These are phyloP conservation scores for Hyaloscypha bicolor DNA, from an alignment of 495 filamentous ascomycete species.

Conservation along the genomic window DNA sequence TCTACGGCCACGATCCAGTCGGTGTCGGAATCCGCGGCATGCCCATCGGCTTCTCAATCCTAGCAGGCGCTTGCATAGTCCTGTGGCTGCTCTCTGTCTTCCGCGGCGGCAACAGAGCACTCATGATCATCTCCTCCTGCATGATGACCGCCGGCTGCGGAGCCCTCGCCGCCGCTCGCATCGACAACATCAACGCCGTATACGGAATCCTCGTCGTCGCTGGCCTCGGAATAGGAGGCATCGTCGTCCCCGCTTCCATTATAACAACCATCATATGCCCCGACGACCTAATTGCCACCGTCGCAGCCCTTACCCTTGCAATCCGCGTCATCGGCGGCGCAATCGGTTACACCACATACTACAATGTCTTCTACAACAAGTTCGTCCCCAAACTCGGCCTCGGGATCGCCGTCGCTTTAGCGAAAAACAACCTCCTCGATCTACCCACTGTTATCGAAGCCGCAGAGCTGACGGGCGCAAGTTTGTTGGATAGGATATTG, in stretches of 20 bases:
- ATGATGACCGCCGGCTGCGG: slow-evolving; percentile 75
- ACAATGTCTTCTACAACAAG: slow-evolving; percentile 72
- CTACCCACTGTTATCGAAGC: slow-evolving; percentile 42
- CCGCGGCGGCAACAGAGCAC: slow-evolving; percentile 62
- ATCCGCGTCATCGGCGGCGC: slow-evolving; percentile 72
- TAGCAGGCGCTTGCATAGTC: slow-evolving; percentile 63
- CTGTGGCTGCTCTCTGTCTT: slow-evolving; percentile 62
- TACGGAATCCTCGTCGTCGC: slow-evolving; percentile 66
- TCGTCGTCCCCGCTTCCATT: slow-evolving; percentile 71
- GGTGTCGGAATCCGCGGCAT: slow-evolving; percentile 68
- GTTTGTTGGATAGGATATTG: slow-evolving; percentile 54
- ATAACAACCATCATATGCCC: slow-evolving; percentile 76
- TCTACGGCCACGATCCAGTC: slow-evolving; percentile 70
- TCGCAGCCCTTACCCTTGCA: slow-evolving; percentile 72
- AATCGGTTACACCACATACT: slow-evolving; percentile 75
- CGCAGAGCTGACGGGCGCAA: slow-evolving; percentile 59
- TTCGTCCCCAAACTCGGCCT: slow-evolving; percentile 54
- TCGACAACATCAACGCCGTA: slow-evolving; percentile 61
- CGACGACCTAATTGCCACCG: slow-evolving; percentile 72
- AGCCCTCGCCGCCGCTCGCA: slow-evolving; percentile 54
- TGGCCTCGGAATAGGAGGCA: slow-evolving; percentile 71
- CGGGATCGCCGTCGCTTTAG: slow-evolving; percentile 58
- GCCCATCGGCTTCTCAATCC: slow-evolving; percentile 65
- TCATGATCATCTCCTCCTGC: slow-evolving; percentile 62
- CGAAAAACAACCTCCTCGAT: slow-evolving; percentile 55